Percentiles rank a stretch among this genome's conserved stretches.
These are phyloP conservation scores for Ophiocordyceps australis DNA, from an alignment of 2,329 filamentous ascomycete genomes.

Conservation along the genomic window DNA sequence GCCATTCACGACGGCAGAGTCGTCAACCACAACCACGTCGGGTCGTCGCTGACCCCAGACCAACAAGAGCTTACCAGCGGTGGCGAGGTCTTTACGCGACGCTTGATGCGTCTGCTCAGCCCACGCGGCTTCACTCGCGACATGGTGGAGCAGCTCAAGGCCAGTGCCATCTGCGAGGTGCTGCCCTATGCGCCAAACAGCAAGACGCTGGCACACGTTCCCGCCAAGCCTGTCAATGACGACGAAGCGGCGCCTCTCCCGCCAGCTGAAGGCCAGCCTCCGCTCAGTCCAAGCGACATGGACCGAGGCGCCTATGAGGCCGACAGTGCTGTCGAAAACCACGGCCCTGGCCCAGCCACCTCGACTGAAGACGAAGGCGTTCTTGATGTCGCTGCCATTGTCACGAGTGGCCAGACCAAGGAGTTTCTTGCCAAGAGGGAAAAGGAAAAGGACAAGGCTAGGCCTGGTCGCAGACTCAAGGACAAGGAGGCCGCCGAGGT, in stretches of 20 bases:
- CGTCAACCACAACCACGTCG: conserved; percentile 46
- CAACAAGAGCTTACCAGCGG: conserved; percentile 49
- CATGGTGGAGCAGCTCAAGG: conserved; percentile 55
- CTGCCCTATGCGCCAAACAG: conserved; percentile 32
- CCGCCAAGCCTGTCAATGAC: conserved; percentile 16
- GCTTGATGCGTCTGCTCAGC: conserved; percentile 48
- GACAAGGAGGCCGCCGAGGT: conserved; percentile 34
- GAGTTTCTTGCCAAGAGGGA: conserved; percentile 74
- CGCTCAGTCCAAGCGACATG: conserved; percentile 2
- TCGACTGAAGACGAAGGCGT: conserved; percentile 48
- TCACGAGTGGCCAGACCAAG: conserved; percentile 62
- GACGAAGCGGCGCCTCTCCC: conserved; percentile 1
- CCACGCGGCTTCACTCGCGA: conserved; percentile 40
- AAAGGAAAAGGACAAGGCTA: conserved; percentile 59
- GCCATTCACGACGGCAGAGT: conserved; percentile 72
- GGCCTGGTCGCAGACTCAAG: conserved; percentile 31
- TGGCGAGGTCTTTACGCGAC: conserved; percentile 70
- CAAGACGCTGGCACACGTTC: conserved; percentile 28
- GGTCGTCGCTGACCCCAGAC: conserved; percentile 29
- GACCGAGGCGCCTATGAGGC: conserved; percentile 15
- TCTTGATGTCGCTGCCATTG: conserved; percentile 69
- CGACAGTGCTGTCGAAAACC: conserved; percentile 18
- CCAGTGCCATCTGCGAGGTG: conserved; percentile 47
- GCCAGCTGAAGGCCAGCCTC: conserved; percentile 3
- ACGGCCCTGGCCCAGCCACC: conserved; percentile 16